Conservation (phyloP, 2,329 filamentous ascomycete genomes). For the Pseudogymnoascus verrucosus region DNA sequence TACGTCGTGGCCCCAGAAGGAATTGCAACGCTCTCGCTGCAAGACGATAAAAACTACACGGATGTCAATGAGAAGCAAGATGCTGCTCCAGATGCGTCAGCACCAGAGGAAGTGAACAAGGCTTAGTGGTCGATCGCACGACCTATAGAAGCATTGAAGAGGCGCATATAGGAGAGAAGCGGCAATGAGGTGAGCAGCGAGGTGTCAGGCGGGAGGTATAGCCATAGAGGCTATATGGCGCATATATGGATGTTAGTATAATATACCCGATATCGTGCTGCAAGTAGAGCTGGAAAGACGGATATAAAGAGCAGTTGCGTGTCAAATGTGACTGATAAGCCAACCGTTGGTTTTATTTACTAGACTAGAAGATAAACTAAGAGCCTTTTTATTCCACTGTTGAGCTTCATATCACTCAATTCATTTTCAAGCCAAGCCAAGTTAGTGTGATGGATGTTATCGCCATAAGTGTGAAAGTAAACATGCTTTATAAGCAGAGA, state of each 20-base stretch:
- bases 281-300: neutral
- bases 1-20: neutral
- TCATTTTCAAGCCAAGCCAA: neutral
- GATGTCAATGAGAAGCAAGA: neutral
- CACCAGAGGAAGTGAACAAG: neutral
- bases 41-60: constrained; percentile 5
- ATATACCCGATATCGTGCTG: neutral
- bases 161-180: neutral
- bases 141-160: neutral
- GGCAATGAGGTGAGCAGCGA: neutral
- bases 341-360: neutral
- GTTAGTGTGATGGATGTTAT: neutral
- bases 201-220: neutral
- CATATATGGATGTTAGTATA: neutral
- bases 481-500: neutral
- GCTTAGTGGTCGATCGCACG: neutral
- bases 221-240: neutral
- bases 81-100: neutral
- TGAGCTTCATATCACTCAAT: neutral
- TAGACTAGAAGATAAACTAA: neutral
- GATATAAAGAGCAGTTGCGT: neutral
- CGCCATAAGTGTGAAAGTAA: neutral
- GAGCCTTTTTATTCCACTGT: neutral
- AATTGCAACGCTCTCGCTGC: neutral
- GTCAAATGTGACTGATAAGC: neutral